Percentiles rank a stretch among this genome's conserved stretches.
Conservation (phyloP, 805 yeast species). For the Metschnikowia gelsemii region DNA sequence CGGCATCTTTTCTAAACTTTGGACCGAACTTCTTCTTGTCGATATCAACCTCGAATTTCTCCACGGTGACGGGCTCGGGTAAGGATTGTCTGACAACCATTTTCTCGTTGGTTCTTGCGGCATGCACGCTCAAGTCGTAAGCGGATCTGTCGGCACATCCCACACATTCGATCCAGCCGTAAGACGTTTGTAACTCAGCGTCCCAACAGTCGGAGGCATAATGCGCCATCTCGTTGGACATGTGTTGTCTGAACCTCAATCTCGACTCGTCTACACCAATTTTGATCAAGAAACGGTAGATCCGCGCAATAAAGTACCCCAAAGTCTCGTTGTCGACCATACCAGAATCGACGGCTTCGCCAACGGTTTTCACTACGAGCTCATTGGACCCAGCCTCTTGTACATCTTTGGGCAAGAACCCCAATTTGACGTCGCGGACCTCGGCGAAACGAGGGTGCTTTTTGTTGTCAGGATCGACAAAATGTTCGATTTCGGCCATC, state of each 20-base stretch:
- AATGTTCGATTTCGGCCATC: conserved; percentile 99
- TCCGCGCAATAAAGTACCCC: conserved; percentile 95
- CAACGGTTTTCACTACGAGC: conserved; percentile 64
- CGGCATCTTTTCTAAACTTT: conserved; percentile 94
- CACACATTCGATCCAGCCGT: conserved; percentile 99
- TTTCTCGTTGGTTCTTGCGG: conserved; percentile 93
- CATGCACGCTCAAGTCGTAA: conserved; percentile 91
- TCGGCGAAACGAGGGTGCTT: conserved; percentile 76
- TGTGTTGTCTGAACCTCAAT: conserved; percentile 96
- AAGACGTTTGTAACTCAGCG: conserved; percentile 92
- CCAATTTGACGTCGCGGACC: conserved; percentile 68
- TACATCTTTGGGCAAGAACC: conserved; percentile 80
- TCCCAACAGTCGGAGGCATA: conserved; percentile 99
- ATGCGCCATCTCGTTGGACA: conserved; percentile 99
- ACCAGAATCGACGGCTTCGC: conserved; percentile 84
- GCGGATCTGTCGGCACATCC: conserved; percentile 99
- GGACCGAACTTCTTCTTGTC: conserved; percentile 98
- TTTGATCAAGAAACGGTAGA: conserved; percentile 75
- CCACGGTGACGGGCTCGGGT: conserved; percentile 79
- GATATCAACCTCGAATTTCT: conserved; percentile 78
- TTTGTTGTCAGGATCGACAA: conserved; percentile 90
- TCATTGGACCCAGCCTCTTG: conserved; percentile 84
- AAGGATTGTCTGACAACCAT: conserved; percentile 90
- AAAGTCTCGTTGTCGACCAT: conserved; percentile 96
- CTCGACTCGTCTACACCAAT: conserved; percentile 86